Percentiles rank a stretch among this genome's conserved stretches.
These are phyloP conservation scores for Diplodia seriata DNA, from an alignment of 2,329 filamentous ascomycete species.

Conservation along the genomic window DNA sequence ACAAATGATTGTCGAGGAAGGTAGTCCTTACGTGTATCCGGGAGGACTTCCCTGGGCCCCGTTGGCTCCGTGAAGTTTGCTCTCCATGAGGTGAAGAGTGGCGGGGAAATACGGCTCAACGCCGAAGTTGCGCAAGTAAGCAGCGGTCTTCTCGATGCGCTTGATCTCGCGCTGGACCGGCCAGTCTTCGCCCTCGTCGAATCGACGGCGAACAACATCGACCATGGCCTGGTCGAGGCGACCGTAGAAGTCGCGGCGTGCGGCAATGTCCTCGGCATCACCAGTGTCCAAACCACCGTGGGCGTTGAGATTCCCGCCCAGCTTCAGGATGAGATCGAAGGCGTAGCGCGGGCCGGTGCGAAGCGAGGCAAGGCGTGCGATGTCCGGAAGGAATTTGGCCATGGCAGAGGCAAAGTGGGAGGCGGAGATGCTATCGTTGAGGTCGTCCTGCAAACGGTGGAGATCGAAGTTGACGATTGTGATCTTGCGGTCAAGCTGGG, in stretches of 20 bases:
- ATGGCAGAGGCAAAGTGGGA: constrained; percentile 61
- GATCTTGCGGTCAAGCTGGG: constrained; percentile 65
- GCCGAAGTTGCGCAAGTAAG: constrained; percentile 59
- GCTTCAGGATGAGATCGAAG: constrained; percentile 62
- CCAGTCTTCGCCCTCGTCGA: constrained; percentile 61
- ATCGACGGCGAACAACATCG: constrained; percentile 57
- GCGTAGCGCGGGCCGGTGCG: constrained; percentile 57
- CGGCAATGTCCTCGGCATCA: constrained; percentile 56
- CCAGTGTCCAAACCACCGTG: constrained; percentile 60
- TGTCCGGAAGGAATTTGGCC: constrained; percentile 62
- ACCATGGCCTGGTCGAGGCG: constrained; percentile 59
- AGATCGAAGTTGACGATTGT: constrained; percentile 65
- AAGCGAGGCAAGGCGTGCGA: constrained; percentile 57
- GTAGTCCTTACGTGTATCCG: constrained; percentile 30
- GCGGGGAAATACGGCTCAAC: constrained; percentile 62
- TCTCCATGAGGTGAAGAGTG: constrained; percentile 58
- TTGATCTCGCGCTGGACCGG: constrained; percentile 60
- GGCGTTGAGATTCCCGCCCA: constrained; percentile 62
- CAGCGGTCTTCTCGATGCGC: constrained; percentile 62
- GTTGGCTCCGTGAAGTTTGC: constrained; percentile 30
- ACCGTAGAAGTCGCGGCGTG: constrained; percentile 59
- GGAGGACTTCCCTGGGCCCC: constrained; percentile 28
- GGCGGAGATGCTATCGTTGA: constrained; percentile 61
- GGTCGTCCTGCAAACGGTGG: constrained; percentile 62
- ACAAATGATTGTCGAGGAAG: constrained; percentile 5